Evolutionary conservation across 2,329 filamentous ascomycete genomes (phyloP).

Genomic region (Nigrograna mackinnonii): DNA sequence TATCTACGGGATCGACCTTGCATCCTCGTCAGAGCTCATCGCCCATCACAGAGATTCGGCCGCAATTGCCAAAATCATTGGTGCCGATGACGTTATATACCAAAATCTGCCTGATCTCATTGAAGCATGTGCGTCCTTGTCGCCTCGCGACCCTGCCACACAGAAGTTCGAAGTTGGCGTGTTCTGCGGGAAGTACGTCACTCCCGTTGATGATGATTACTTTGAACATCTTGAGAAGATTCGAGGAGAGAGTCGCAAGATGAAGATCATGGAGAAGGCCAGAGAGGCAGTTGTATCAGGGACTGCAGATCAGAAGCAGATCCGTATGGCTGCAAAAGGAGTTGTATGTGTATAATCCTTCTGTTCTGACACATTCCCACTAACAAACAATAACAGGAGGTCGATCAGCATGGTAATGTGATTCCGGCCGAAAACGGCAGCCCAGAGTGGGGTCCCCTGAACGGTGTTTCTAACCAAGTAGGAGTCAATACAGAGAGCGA

Average conservation of each 20-base stretch:
- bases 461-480: conserved; percentile 23
- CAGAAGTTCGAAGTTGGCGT: conserved; percentile 86
- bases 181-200: conserved; percentile 87
- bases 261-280: conserved; percentile 67
- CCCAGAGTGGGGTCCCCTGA: conserved; percentile 27
- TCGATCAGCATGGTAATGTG: conserved; percentile 60
- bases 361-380: neutral
- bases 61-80: conserved; percentile 69
- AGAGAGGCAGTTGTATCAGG: conserved; percentile 68
- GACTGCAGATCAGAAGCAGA: conserved; percentile 61
- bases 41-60: conserved; percentile 67
- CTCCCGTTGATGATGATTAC: conserved; percentile 76
- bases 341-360: conserved; percentile 40
- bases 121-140: conserved; percentile 74
- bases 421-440: conserved; percentile 50
- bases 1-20: conserved; percentile 81
- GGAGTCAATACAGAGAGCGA: conserved; percentile 15
- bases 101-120: conserved; percentile 80
- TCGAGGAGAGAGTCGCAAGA: conserved; percentile 70
- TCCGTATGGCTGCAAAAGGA: conserved; percentile 66
- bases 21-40: conserved; percentile 71
- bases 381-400: conserved; percentile 37
- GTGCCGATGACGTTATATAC: conserved; percentile 76
- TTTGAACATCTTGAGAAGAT: conserved; percentile 78
- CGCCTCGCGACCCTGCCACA: conserved; percentile 58